Conservation (phyloP, 805 yeast genomes). For the Torulaspora indica region DNA sequence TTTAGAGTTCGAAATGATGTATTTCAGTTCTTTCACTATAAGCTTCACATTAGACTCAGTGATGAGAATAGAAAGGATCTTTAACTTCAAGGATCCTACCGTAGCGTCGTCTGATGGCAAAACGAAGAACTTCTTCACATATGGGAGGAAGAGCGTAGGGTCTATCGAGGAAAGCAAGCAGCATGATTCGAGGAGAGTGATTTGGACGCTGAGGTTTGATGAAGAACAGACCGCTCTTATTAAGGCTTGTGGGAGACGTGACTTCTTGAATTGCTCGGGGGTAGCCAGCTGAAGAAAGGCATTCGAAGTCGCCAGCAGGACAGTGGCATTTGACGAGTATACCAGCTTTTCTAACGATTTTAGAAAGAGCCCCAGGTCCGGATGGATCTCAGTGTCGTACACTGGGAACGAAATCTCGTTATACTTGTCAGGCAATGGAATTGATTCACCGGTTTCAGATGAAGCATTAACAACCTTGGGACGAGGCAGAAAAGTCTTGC, state of each 20-base stretch:
- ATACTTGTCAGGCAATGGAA: slow-evolving; percentile 44
- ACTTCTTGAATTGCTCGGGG: slow-evolving; percentile 45
- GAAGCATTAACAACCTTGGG: slow-evolving; percentile 44
- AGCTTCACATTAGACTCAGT: slow-evolving; percentile 47
- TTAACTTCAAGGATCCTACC: slow-evolving; percentile 50
- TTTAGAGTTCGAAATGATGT: slow-evolving; percentile 40
- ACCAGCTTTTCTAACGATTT: slow-evolving; percentile 44
- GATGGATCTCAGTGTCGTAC: slow-evolving; percentile 44
- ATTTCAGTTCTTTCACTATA: slow-evolving; percentile 60
- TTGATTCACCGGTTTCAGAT: slow-evolving; percentile 16
- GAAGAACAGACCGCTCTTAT: slow-evolving; percentile 40
- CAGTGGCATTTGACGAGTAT: slow-evolving; percentile 52
- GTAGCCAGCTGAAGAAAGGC: slow-evolving; percentile 58
- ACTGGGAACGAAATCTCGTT: slow-evolving; percentile 38
- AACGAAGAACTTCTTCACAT: slow-evolving; percentile 49
- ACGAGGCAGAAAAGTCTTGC: slow-evolving; percentile 53
- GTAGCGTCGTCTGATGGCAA: slow-evolving; percentile 49
- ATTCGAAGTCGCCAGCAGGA: slow-evolving; percentile 55
- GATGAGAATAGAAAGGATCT: slow-evolving; percentile 55
- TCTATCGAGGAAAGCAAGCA: slow-evolving; percentile 34
- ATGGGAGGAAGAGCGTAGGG: slow-evolving; percentile 35
- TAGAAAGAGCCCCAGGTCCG: slow-evolving; percentile 56
- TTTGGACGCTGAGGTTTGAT: slow-evolving; percentile 34
- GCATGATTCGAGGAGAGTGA: slow-evolving; percentile 46
- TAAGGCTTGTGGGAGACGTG: slow-evolving; percentile 48